These are phyloP conservation scores for Helicostylum pulchrum DNA, from an alignment of 192 early-diverging fungal species.

Conservation along the genomic window DNA sequence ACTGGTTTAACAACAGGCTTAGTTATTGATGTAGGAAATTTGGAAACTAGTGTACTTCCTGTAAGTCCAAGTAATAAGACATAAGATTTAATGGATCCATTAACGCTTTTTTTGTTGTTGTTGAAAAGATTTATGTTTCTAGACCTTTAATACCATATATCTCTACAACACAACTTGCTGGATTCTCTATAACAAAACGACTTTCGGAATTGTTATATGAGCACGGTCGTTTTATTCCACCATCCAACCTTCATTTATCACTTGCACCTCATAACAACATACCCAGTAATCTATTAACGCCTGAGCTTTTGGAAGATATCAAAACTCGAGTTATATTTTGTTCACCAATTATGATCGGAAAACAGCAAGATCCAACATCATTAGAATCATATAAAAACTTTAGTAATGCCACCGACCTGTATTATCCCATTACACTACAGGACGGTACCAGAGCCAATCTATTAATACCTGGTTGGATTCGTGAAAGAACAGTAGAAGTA, in stretches of 20 bases:
- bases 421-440: constrained; percentile 39
- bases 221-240: constrained; percentile 47
- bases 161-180: constrained; percentile 60
- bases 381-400: constrained; percentile 48
- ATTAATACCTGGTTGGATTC: constrained; percentile 80
- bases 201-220: constrained; percentile 59
- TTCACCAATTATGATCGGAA: constrained; percentile 40
- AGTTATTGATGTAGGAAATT: constrained; percentile 83
- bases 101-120: no score
- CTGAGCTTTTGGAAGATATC: constrained; percentile 61
- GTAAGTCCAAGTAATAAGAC: constrained; percentile 45
- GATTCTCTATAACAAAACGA: constrained; percentile 58
- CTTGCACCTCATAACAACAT: constrained; percentile 37
- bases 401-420: constrained; percentile 46
- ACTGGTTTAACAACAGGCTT: constrained; percentile 75
- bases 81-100: no score
- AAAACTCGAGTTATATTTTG: constrained; percentile 64
- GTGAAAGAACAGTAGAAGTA: constrained; percentile 75
- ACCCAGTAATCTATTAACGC: constrained; percentile 45
- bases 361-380: constrained; percentile 25
- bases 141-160: constrained; percentile 64
- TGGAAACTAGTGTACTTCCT: constrained; percentile 73
- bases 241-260: constrained; percentile 38
- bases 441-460: constrained; percentile 41
- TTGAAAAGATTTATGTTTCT: constrained; percentile 62